A percentile compares a stretch with the other conserved stretches of the same genome.
phyloP scores from a whole-genome alignment of 2,329 filamentous ascomycete genomes.

The Cladophialophora exuberans region DNA sequence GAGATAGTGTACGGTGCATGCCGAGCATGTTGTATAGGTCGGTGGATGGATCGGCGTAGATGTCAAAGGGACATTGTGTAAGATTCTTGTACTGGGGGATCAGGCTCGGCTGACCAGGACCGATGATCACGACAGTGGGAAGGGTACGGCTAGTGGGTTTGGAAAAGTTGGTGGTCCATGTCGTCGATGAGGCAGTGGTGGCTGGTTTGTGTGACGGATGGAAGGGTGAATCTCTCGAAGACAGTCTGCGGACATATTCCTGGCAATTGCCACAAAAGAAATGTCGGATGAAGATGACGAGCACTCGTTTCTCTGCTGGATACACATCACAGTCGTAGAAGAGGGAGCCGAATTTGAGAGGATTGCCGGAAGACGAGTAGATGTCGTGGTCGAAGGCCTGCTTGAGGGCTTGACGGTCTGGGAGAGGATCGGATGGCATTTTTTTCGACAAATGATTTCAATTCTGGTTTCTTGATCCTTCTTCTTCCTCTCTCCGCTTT shows the following conservation, averaged over 20 bases:
- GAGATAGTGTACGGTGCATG: slow-evolving; percentile 66
- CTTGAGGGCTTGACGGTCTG: slow-evolving; percentile 13
- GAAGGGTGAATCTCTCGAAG: slow-evolving; percentile 35
- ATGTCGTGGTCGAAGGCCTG: slow-evolving; percentile 27
- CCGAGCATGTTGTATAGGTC: slow-evolving; percentile 68
- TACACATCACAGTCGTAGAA: slow-evolving; percentile 21
- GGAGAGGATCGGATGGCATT: slow-evolving; percentile 19
- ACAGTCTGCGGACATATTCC: slow-evolving; percentile 69
- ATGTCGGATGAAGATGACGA: slow-evolving; percentile 76
- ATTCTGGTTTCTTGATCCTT: not conserved
- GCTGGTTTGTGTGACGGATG: slow-evolving; percentile 50
- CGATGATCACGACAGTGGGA: slow-evolving; percentile 66
- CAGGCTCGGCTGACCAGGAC: slow-evolving; percentile 70
- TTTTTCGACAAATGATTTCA: not conserved
- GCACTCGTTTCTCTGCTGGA: slow-evolving; percentile 53
- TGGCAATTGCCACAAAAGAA: slow-evolving; percentile 86
- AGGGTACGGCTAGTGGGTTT: slow-evolving; percentile 36
- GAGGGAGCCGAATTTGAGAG: slow-evolving; percentile 23
- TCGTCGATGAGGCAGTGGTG: slow-evolving; percentile 43
- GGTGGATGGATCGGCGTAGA: slow-evolving; percentile 74
- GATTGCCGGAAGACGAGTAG: slow-evolving; percentile 24
- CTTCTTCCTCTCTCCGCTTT: no score
- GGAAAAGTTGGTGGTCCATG: slow-evolving; percentile 16
- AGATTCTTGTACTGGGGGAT: slow-evolving; percentile 68
- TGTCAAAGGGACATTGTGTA: slow-evolving; percentile 70